Conservation (phyloP, 306 rosid genomes). For the Dryas drummondii region DNA sequence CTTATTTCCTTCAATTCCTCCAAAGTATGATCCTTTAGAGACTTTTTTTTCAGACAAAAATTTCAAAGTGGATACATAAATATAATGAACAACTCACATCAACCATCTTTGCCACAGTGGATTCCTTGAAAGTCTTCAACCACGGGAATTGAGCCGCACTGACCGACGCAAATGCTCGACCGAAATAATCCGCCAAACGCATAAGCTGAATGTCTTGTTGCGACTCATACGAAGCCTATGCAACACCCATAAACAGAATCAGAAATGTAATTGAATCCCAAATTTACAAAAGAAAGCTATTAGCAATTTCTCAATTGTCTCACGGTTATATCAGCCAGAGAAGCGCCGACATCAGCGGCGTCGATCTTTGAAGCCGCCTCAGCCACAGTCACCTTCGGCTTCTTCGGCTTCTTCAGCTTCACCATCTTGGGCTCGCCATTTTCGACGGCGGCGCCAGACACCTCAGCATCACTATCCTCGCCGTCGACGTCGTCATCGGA, state of each 20-base stretch:
- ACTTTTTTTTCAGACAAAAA: neutral
- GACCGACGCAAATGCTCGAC: slow-evolving; percentile 61
- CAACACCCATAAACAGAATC: slow-evolving; percentile 3
- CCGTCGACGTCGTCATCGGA: slow-evolving; percentile 36
- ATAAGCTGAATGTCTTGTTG: slow-evolving; percentile 59
- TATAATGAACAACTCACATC: slow-evolving; percentile 50
- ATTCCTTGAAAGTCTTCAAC: slow-evolving; percentile 69
- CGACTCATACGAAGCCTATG: slow-evolving; percentile 56
- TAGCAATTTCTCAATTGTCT: slow-evolving; percentile 8
- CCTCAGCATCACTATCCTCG: slow-evolving; percentile 32
- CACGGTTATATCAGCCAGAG: slow-evolving; percentile 61
- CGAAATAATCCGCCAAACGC: slow-evolving; percentile 81
- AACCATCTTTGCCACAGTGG: slow-evolving; percentile 51
- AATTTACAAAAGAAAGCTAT: neutral
- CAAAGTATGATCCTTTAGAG: neutral
- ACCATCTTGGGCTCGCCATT: slow-evolving; percentile 42
- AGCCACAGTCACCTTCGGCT: slow-evolving; percentile 51
- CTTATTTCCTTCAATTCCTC: neutral
- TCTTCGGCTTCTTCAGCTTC: slow-evolving; percentile 54
- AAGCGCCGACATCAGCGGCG: slow-evolving; percentile 48
- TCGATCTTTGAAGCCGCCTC: slow-evolving; percentile 62
- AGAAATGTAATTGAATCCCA: slow-evolving; percentile 7
- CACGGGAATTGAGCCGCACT: slow-evolving; percentile 71
- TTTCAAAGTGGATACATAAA: neutral
- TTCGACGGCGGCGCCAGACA: slow-evolving; percentile 13